Conservation (phyloP, 306 rosid genomes). For the Vigna angularis region DNA sequence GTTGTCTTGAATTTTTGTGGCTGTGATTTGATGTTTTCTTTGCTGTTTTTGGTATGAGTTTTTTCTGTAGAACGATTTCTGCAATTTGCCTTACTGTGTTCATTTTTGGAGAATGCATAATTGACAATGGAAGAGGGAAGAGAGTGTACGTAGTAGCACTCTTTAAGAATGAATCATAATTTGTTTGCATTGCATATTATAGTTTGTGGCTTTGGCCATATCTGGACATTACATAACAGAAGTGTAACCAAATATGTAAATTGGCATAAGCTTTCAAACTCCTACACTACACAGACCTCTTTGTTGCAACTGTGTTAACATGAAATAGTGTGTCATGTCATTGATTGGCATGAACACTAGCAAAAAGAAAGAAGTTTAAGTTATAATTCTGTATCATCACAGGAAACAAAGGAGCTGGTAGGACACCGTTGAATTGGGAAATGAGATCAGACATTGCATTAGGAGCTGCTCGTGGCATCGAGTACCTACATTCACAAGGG, state of each 20-base stretch:
- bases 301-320: slow-evolving; percentile 14
- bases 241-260: background rate
- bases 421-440: slow-evolving; percentile 74
- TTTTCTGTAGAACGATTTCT: slow-evolving; percentile 8
- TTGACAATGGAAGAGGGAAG: background rate
- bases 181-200: background rate
- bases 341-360: slow-evolving; percentile 15
- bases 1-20: background rate
- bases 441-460: slow-evolving; percentile 65
- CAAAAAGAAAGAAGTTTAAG: background rate
- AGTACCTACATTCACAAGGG: slow-evolving; percentile 71
- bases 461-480: slow-evolving; percentile 67
- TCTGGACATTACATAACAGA: background rate
- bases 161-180: slow-evolving; percentile 6
- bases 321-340: background rate
- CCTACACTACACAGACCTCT: background rate
- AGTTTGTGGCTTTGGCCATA: slow-evolving; percentile 6
- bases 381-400: slow-evolving; percentile 10
- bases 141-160: background rate
- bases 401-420: slow-evolving; percentile 74
- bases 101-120: background rate
- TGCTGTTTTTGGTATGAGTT: slow-evolving; percentile 17
- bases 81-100: slow-evolving; percentile 15
- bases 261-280: slow-evolving; percentile 11
- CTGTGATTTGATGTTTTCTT: slow-evolving; percentile 27